Evolutionary conservation across 2,329 filamentous ascomycete genomes (phyloP), one percentile per base, ranked within the genome.

Genomic region (Chaetomiaceae sp.): DNA sequence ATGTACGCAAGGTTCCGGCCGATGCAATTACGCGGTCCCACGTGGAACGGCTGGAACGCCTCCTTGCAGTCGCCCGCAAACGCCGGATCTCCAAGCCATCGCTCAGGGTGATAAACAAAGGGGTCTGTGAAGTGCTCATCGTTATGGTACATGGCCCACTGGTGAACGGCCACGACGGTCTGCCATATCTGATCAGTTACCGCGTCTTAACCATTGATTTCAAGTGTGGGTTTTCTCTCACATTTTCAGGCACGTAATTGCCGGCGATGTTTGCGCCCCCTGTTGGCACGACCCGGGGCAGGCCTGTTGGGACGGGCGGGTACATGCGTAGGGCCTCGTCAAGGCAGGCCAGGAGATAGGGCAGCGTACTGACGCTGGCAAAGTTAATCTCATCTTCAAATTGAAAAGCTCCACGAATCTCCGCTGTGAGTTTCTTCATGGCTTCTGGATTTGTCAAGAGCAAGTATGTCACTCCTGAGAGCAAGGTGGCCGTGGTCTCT

Each of bases 11-110:
- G 65, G 52, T 78, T 77, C 55, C 68, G 68, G 2, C 77, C 77
- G 21, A 80, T 67, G 53, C 77, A 80, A 41, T 77, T 76, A 2
- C 77, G 65, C 5, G 77, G 72, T 0, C 77, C 76, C 2, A 74
- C 47, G 2, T 71, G 71, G 53, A 80, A 79, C 1, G 77, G 73
- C 62, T 78, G 73, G 44, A 75, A 67, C 1, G 69, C 71, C 0
- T 72, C 70, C 38, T 66, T 66, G 30, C 67, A 69, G 56, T 81
- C 77, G n/a, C 57, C 48, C 0, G 58, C 60, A 58, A 73, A 79
- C 3, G 64, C 64, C 5, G 62, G 56, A 9, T 73, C 69, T 13
- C 64, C 66, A 1, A 74, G 60, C 68, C 74, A 80, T 0, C 78
- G 69, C 59, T 81, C 75, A 0, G 78, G 78, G 5, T 65, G 67